Evolutionary conservation across 2,329 filamentous ascomycete species (phyloP).

Genomic region (Sclerotinia nivalis): DNA sequence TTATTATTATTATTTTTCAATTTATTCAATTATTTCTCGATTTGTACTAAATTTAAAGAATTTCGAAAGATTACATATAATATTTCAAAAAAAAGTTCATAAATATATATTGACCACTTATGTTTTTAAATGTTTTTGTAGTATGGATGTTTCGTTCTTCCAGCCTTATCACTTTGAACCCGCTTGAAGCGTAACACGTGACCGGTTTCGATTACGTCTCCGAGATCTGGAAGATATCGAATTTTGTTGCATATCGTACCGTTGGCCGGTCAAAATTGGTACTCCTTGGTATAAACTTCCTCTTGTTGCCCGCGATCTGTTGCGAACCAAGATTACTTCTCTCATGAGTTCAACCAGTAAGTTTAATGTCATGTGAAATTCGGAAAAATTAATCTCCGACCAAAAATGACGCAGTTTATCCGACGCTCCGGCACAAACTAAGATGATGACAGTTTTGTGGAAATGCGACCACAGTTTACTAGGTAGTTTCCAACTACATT

Average conservation of each 20-base stretch:
- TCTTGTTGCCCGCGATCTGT: neutral
- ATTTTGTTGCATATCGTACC: conserved; percentile 21
- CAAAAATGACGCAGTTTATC: neutral
- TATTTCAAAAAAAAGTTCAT: no score
- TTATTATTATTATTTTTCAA: no score
- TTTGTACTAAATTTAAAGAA: no score
- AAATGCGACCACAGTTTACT: conserved; percentile 6
- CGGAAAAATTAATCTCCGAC: neutral
- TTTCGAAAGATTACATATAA: no score
- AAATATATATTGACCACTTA: no score
- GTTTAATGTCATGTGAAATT: neutral
- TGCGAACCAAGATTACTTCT: neutral
- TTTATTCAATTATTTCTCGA: no score
- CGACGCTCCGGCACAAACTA: neutral
- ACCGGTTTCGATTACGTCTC: neutral
- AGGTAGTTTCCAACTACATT: neutral
- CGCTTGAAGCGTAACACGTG: neutral
- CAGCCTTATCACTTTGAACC: no score
- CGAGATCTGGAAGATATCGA: neutral
- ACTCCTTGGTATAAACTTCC: neutral
- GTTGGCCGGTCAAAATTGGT: conserved; percentile 13
- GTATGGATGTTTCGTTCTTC: neutral
- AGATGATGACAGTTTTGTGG: conserved; percentile 23
- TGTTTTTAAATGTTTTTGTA: no score
- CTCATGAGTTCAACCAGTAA: neutral